Evolutionary conservation across 257 asterid genomes (phyloP).

Genomic region (Solanum ahanhuiri): DNA sequence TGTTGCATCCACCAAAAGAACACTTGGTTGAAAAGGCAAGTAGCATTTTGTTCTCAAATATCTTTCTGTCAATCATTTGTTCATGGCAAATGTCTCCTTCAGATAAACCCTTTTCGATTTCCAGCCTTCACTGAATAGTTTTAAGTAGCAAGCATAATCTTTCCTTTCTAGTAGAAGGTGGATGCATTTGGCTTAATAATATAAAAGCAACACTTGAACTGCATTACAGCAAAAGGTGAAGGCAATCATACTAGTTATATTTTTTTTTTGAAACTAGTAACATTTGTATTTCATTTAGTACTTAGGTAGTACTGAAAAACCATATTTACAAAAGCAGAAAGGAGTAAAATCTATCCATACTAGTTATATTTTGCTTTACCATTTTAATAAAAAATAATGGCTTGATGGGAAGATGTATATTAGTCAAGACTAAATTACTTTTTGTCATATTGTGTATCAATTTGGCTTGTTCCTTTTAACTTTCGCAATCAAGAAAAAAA

Average conservation of each 20-base stretch:
- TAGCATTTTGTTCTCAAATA: conserved; percentile 10
- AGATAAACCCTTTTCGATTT: background rate
- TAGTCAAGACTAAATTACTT: background rate
- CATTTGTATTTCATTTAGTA: no score
- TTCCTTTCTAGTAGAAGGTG: background rate
- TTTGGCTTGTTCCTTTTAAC: background rate
- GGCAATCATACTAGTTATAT: background rate
- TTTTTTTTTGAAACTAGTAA: no score
- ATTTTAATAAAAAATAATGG: background rate
- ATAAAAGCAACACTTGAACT: background rate
- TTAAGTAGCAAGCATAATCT: background rate
- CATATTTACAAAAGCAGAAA: no score
- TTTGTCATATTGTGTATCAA: background rate
- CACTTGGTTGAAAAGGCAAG: conserved; percentile 62
- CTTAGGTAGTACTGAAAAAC: no score
- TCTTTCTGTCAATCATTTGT: background rate
- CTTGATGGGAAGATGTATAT: background rate
- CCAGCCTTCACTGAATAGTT: background rate
- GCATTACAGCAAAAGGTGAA: background rate
- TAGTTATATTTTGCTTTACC: background rate
- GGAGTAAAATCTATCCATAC: no score
- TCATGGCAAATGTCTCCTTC: background rate
- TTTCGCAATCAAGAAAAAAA: background rate
- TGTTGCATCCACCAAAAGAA: conserved; percentile 51
- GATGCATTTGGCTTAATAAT: background rate